A percentile compares a stretch with the other conserved stretches of the same genome.
These are phyloP conservation scores for Spergularia bocconei DNA, from an alignment of 148 eudicot species.

Conservation along the genomic window DNA sequence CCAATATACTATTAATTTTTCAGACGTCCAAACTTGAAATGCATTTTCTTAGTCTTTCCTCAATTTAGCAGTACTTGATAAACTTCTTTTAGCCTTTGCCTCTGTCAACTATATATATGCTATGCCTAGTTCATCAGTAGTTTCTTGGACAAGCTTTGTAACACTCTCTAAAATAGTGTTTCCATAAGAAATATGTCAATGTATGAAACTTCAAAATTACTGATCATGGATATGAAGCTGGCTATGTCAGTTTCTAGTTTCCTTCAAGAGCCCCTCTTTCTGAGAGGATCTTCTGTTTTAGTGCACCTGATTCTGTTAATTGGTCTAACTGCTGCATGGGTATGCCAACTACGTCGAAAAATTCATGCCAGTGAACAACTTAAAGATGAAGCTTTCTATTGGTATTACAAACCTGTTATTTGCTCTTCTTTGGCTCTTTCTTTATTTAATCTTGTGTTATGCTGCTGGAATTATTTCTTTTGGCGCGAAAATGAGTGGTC, in stretches of 20 bases:
- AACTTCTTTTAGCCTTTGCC: too few species aligned
- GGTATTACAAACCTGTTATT: conserved; percentile 32
- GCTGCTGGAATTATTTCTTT: conserved; percentile 38
- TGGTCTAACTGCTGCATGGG: conserved; percentile 36
- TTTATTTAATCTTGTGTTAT: conserved; percentile 34
- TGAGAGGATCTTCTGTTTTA: conserved; percentile 29
- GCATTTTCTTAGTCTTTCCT: too few species aligned
- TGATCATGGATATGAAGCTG: too few species aligned
- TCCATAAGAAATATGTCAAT: neutral
- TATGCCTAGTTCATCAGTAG: too few species aligned
- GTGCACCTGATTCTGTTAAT: conserved; percentile 36
- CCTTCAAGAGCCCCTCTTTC: conserved; percentile 21
- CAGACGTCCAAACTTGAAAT: too few species aligned
- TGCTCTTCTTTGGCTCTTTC: conserved; percentile 36
- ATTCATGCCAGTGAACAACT: conserved; percentile 11
- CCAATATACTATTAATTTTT: too few species aligned
- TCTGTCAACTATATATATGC: too few species aligned
- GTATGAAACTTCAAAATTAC: too few species aligned
- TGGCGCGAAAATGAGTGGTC: conserved; percentile 53
- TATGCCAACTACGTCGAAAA: conserved; percentile 23
- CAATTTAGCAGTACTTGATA: too few species aligned
- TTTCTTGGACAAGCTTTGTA: neutral
- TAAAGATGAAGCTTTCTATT: conserved; percentile 18
- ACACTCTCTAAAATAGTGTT: neutral
- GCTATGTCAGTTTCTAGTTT: conserved; percentile 6